Evolutionary conservation across 345 rosid genomes (phyloP), one percentile per base, ranked within the genome.

Genomic region (Linum tenue): DNA sequence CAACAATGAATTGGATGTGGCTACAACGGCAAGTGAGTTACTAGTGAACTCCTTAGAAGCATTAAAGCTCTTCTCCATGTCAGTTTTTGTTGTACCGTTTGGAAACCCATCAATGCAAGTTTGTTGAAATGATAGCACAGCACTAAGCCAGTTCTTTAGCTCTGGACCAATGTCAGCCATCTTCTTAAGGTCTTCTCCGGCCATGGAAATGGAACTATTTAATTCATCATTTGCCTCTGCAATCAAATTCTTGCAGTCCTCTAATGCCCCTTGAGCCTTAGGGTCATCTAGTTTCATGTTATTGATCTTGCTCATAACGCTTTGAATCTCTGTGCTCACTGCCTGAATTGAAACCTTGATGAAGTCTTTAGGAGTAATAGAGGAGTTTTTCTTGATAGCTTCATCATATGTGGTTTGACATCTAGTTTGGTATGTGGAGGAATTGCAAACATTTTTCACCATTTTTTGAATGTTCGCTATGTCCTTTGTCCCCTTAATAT

Each of bases 81-180:
- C 80, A 2, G 82, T 35, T 72, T 79, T 92, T 22, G 72, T 50
- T 58, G 76, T 70, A 59, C 92, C 98, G 0, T 91, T 91, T 1
- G 91, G 87, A 64, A 92, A 92, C 3, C 87, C 89, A 59, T 92
- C 98, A 12, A 88, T 65, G 60, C 98, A 92, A 0, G 95, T 72
- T 15, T 86, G 86, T 56, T 87, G 88, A 73, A 89, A 88, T 37
- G 97, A 80, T 77, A 87, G 80, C 12, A 85, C 95, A 0, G 98
- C 97, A 48, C 96, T 92, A 36, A 89, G 64, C 92, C 91, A 85
- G 68, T 65, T 86, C 71, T 80, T 79, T 71, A 89, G 67, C 2
- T 86, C 83, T 0, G 80, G 74, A 35, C 64, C 62, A 37, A 61
- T 69, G 56, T 66, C 73, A 2, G 60, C 35, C 31, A 79, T 63